Evolutionary conservation across 106 monocot species (phyloP).

Genomic region (Acanthochlamys bracteata): DNA sequence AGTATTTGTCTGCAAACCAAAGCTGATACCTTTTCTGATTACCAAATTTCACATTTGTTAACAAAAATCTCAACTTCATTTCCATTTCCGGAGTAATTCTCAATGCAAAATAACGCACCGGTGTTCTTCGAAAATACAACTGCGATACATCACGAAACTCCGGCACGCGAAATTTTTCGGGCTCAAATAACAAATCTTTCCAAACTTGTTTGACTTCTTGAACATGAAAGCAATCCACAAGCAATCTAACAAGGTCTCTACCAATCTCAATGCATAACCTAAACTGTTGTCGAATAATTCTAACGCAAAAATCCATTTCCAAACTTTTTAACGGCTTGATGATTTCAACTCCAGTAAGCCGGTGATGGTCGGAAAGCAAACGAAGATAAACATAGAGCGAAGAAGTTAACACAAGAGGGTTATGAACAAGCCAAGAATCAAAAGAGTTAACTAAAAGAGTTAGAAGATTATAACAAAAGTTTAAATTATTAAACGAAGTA

Average conservation of each 20-base stretch:
- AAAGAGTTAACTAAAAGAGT: conserved; percentile 25
- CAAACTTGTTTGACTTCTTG: conserved; percentile 64
- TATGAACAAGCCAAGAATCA: conserved; percentile 39
- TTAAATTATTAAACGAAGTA: conserved; percentile 38
- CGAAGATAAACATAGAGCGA: conserved; percentile 52
- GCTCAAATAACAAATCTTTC: conserved; percentile 49
- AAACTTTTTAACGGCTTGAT: conserved; percentile 38
- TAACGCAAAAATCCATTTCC: conserved; percentile 58
- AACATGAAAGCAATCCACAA: conserved; percentile 53
- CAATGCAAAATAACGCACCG: conserved; percentile 37
- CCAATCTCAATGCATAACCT: conserved; percentile 52
- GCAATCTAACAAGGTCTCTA: conserved; percentile 58
- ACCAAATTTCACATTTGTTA: conserved; percentile 69
- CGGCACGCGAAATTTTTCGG: conserved; percentile 27
- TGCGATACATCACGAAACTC: conserved; percentile 41
- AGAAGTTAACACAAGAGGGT: conserved; percentile 33
- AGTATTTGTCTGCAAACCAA: conserved; percentile 73
- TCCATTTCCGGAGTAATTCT: conserved; percentile 67
- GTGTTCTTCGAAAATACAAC: conserved; percentile 38
- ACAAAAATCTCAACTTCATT: conserved; percentile 58
- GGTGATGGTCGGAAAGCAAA: conserved; percentile 62
- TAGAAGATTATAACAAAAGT: conserved; percentile 32
- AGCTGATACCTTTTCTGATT: conserved; percentile 65
- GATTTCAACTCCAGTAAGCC: conserved; percentile 19
- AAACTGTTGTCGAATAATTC: conserved; percentile 43